A percentile compares a stretch with the other conserved stretches of the same genome.
phyloP scores from a whole-genome alignment of 2,329 filamentous ascomycete genomes.

The Tothia fuscella region DNA sequence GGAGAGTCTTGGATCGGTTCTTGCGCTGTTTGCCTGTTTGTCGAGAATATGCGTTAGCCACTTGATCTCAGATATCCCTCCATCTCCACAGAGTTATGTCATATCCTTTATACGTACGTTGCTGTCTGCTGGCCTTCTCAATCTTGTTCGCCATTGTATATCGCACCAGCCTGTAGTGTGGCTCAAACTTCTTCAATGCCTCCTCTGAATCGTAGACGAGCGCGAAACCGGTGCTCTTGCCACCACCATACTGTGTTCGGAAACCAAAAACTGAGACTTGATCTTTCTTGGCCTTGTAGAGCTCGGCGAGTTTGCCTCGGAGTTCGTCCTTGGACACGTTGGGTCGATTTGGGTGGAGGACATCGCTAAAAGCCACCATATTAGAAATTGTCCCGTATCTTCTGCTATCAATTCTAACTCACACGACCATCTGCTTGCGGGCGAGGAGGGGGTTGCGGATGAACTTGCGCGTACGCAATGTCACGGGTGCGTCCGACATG shows the following conservation, averaged over 20 bases:
- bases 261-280: conserved; percentile 97
- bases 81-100: neutral
- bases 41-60: conserved; percentile 8
- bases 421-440: conserved; percentile 58
- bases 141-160: conserved; percentile 87
- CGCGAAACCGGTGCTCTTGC: conserved; percentile 98
- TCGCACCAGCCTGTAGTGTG: conserved; percentile 89
- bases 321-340: conserved; percentile 99
- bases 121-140: conserved; percentile 96
- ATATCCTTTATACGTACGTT: conserved; percentile 60
- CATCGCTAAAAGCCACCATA: conserved; percentile 58
- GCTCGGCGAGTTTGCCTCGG: conserved; percentile 80
- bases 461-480: conserved; percentile 93
- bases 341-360: conserved; percentile 96
- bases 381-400: neutral
- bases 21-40: conserved; percentile 98
- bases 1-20: conserved; percentile 98
- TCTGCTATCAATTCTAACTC: neutral
- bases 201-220: conserved; percentile 97
- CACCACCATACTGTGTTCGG: conserved; percentile 97
- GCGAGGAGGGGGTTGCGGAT: conserved; percentile 98
- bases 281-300: conserved; percentile 98
- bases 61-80: neutral
- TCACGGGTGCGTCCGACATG: conserved; percentile 67
- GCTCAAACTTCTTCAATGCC: conserved; percentile 99